Conservation (phyloP, 352 stramenopile genomes). For the Peronospora destructor region DNA sequence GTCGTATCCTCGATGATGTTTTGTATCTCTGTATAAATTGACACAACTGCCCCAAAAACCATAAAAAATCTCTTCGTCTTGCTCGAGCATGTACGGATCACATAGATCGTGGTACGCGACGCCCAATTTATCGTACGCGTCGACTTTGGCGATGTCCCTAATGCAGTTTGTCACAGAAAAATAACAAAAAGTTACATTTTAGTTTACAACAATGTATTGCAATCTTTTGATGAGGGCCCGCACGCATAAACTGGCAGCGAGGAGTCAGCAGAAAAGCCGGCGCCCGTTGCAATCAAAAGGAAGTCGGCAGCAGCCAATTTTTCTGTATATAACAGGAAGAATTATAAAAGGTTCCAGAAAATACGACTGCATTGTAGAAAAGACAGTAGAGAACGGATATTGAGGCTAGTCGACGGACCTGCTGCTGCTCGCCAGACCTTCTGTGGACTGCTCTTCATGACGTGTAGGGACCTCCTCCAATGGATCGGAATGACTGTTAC, state of each 20-base stretch:
- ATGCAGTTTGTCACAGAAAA: background rate
- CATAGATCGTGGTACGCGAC: constrained; percentile 89
- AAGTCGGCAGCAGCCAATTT: constrained; percentile 75
- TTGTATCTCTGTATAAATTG: constrained; percentile 78
- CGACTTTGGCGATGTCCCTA: constrained; percentile 81
- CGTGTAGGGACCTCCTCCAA: background rate
- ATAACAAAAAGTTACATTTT: constrained; percentile 7
- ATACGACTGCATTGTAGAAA: background rate
- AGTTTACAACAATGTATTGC: background rate
- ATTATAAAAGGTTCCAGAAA: background rate
- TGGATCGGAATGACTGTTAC: constrained; percentile 2
- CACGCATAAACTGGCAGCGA: constrained; percentile 86
- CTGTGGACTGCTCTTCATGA: constrained; percentile 8
- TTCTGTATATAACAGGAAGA: constrained; percentile 22
- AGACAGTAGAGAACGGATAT: background rate
- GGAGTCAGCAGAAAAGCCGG: constrained; percentile 87
- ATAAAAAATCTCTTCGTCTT: constrained; percentile 84
- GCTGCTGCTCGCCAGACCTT: constrained; percentile 26
- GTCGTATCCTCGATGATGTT: constrained; percentile 68
- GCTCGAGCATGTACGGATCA: constrained; percentile 71
- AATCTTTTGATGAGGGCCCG: constrained; percentile 4
- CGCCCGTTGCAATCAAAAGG: constrained; percentile 80
- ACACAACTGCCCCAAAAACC: constrained; percentile 89
- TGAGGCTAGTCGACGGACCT: constrained; percentile 13
- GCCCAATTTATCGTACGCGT: constrained; percentile 66